Conservation (phyloP, 768 basidiomycete species). For the Strobilomyces confusus region DNA sequence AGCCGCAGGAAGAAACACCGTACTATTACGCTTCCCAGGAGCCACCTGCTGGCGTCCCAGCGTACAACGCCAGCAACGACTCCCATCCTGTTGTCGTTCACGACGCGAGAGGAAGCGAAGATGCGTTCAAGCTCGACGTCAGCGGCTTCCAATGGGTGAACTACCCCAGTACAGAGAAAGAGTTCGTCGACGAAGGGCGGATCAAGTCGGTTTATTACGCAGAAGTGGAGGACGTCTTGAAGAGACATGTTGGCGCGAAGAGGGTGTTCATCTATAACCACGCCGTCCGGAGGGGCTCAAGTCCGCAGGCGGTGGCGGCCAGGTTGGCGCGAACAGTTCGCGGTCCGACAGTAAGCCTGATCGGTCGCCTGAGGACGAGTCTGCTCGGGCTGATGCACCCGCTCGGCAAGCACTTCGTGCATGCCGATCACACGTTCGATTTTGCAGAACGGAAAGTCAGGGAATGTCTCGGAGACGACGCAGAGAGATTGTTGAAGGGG, state of each 20-base stretch:
- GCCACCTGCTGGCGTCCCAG: not conserved
- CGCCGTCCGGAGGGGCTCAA: not conserved
- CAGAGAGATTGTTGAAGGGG: slow-evolving; percentile 36
- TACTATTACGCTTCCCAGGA: no score
- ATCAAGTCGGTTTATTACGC: no score
- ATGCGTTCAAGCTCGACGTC: not conserved
- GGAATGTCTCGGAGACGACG: slow-evolving; percentile 36
- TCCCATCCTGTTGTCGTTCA: not conserved
- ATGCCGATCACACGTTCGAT: not conserved
- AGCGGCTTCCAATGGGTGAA: not conserved
- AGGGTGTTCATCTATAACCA: slow-evolving; percentile 1
- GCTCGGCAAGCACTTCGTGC: not conserved
- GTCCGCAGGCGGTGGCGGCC: not conserved
- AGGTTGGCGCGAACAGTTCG: not conserved
- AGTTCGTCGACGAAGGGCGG: no score
- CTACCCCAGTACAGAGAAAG: not conserved
- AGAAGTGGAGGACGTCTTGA: not conserved
- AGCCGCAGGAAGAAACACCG: no score
- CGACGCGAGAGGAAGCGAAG: not conserved
- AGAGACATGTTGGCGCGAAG: not conserved
- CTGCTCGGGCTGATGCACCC: not conserved
- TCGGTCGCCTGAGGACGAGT: not conserved
- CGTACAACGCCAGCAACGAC: not conserved
- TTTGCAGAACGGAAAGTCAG: not conserved
- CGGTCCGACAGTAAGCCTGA: not conserved